Percentiles rank a stretch among this genome's conserved stretches.
phyloP scores from a whole-genome alignment of 495 filamentous ascomycete genomes.

The Hypoxylon fuscum region DNA sequence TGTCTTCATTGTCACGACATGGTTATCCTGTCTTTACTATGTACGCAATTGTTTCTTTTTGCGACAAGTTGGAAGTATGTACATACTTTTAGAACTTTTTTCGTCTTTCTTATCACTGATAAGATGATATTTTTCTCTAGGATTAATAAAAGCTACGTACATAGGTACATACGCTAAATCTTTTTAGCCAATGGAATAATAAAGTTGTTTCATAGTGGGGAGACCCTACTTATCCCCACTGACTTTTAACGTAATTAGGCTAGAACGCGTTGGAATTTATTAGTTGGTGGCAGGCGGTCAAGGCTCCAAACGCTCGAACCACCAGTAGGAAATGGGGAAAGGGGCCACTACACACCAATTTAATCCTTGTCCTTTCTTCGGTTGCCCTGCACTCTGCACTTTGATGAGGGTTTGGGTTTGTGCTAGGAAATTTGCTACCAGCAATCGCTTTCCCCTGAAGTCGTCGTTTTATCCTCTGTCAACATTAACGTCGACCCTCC shows the following conservation, averaged over 20 bases:
- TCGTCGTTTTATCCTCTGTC: conserved; percentile 19
- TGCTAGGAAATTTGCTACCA: conserved; percentile 38
- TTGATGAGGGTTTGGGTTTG: conserved; percentile 18
- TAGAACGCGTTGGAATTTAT: conserved; percentile 10
- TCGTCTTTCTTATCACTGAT: conserved; percentile 43
- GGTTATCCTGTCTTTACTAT: conserved; percentile 19
- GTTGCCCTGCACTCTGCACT: conserved; percentile 40
- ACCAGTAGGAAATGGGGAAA: conserved; percentile 31
- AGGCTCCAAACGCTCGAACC: conserved; percentile 41
- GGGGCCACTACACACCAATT: conserved; percentile 33
- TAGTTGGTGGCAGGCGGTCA: conserved; percentile 33
- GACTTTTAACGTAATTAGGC: conserved; percentile 17
- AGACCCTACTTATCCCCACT: conserved; percentile 11
- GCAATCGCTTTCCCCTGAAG: conserved; percentile 42
- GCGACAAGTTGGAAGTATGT: conserved; percentile 21
- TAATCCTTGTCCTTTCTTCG: conserved; percentile 35
- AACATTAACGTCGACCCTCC: conserved; percentile 37
- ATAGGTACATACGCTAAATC: too few relatives aligned
- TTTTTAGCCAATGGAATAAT: too few relatives aligned
- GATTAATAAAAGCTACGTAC: too few relatives aligned
- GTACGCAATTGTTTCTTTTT: conserved; percentile 11
- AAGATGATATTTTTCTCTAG: conserved; percentile 30
- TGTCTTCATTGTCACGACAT: conserved; percentile 81
- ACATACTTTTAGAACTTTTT: conserved; percentile 35
- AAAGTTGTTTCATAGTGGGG: conserved; percentile 6